Base-by-base conservation (phyloP, 768 basidiomycete species). In the Xerocomellus chrysenteron region DNA sequence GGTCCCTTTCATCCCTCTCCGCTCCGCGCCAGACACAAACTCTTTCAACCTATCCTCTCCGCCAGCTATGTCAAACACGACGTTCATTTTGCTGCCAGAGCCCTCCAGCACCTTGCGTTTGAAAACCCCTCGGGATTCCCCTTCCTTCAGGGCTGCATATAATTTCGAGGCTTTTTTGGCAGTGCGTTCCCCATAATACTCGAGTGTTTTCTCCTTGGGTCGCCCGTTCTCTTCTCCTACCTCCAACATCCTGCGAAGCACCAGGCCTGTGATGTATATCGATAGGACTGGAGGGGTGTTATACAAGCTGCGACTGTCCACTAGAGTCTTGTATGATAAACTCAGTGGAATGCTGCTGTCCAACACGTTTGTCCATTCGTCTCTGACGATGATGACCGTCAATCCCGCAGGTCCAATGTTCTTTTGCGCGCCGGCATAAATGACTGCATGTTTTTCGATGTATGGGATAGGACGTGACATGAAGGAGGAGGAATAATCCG, bases 351-450 rank as follows among this genome's bases (percentile, higher is more conserved):
- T 86, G 14, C 87, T 87, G 68, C 91, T 92, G 67, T 95, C 93
- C 40, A 55, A 32, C 8, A 70, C 58, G 45, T 63, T 55, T 67
- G 98, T 78, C 69, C 95, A 88, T 74, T 97, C 94, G 56, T 96
- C 85, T n/a, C 92, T 84, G 21, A 98, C 92, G 75, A 99, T 97
- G 64, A 95, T 77, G 71, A 99, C 83, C 14, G 93, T 94, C 24
- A 97, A 76, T 2, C 97, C 97, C 0, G 97, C 87, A 3, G 97
- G 97, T 9, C 96, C 95, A 49, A 98, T 76, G 72, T 99, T 99
- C 80, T 99, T 99, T 76, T 99, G 97, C 24, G 90, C 97, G 46
- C 97, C 97, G 8, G 95, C 97, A 70, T 88, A 98, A 65, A 99
- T 89, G 67, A 98, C 80, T 5, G 94, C 95, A 72, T 98, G 94